These are phyloP conservation scores for Mucor racemosus DNA, from an alignment of 371 early-diverging fungal genomes.

Conservation along the genomic window DNA sequence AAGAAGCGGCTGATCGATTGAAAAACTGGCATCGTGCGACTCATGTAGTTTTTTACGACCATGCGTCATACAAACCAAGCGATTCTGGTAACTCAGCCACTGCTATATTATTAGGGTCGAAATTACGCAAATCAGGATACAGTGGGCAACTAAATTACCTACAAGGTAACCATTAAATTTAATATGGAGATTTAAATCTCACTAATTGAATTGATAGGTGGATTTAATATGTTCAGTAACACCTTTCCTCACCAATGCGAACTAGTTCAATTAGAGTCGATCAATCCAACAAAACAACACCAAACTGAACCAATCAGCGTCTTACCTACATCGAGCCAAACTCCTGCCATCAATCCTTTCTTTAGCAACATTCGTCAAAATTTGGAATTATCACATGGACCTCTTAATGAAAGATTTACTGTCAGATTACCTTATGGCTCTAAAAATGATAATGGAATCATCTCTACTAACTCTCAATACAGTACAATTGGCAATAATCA, in stretches of 20 bases:
- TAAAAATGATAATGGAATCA: constrained; percentile 5
- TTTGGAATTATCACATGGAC: constrained; percentile 35
- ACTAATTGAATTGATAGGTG: constrained; percentile 23
- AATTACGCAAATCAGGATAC: constrained; percentile 20
- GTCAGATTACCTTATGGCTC: constrained; percentile 29
- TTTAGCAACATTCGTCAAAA: constrained; percentile 47
- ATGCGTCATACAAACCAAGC: constrained; percentile 34
- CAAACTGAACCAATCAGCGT: neutral
- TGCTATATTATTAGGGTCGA: constrained; percentile 36
- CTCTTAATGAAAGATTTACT: constrained; percentile 37
- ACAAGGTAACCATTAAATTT: constrained; percentile 19
- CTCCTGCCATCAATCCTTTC: constrained; percentile 32
- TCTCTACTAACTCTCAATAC: neutral
- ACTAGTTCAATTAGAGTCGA: neutral
- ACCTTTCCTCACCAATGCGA: constrained; percentile 33
- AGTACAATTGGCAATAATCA: neutral
- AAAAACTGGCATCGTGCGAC: constrained; percentile 40
- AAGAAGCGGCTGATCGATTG: constrained; percentile 29
- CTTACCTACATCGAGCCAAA: constrained; percentile 7
- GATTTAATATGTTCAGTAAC: constrained; percentile 29
- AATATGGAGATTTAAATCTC: constrained; percentile 4
- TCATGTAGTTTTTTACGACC: constrained; percentile 57
- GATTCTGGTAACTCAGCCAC: constrained; percentile 44
- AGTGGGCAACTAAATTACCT: constrained; percentile 25
- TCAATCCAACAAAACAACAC: neutral